A percentile compares a stretch with the other conserved stretches of the same genome.
Evolutionary conservation across 164 flowering plant genomes (phyloP).

Genomic region (Buxus sempervirens): DNA sequence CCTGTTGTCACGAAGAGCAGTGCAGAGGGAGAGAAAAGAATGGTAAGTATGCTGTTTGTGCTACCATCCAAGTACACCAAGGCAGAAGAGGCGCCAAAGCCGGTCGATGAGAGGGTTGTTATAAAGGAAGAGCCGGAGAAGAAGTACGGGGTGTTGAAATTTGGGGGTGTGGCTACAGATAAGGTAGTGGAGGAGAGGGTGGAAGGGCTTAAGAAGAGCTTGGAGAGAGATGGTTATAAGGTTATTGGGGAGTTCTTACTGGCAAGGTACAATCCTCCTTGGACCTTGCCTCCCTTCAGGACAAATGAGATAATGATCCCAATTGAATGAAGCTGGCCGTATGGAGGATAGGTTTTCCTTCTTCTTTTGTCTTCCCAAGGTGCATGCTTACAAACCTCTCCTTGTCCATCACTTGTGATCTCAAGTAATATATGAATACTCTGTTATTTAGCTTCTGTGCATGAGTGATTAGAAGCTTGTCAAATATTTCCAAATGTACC

Average conservation of each 20-base stretch:
- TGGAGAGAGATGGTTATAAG: constrained; percentile 74
- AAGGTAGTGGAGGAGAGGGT: constrained; percentile 60
- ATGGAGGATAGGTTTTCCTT: not conserved
- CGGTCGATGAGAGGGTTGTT: constrained; percentile 77
- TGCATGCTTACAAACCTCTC: no score
- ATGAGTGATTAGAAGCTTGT: no score
- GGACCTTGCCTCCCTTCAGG: constrained; percentile 72
- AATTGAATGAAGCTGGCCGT: constrained; percentile 21
- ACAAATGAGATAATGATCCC: constrained; percentile 84
- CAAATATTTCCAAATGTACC: no score
- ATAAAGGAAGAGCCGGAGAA: constrained; percentile 73
- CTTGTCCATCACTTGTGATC: no score
- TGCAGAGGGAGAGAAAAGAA: constrained; percentile 21
- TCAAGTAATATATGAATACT: no score
- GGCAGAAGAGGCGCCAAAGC: constrained; percentile 80
- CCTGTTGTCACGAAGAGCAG: constrained; percentile 52
- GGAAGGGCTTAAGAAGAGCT: constrained; percentile 46
- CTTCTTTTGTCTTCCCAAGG: no score
- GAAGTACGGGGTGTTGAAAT: constrained; percentile 72
- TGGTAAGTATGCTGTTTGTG: constrained; percentile 77
- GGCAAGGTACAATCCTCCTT: constrained; percentile 88
- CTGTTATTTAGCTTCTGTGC: no score
- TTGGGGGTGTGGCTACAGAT: constrained; percentile 64
- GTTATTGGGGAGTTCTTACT: constrained; percentile 49
- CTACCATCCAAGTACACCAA: constrained; percentile 55